Conservation (phyloP, 768 basidiomycete species). For the Collybia mongolica region DNA sequence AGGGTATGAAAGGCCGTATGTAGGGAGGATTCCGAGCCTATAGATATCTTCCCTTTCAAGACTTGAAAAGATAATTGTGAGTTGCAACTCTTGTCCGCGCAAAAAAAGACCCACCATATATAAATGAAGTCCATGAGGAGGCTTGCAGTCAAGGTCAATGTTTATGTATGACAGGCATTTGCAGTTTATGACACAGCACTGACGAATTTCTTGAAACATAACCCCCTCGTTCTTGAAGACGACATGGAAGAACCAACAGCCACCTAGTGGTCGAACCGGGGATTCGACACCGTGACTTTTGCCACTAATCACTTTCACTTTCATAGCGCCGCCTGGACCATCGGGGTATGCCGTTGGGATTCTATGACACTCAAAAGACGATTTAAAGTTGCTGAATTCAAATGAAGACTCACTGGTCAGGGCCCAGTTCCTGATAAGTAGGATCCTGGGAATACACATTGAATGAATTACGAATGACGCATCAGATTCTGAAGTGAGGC, state of each 20-base stretch:
- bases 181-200: slow-evolving; percentile 21
- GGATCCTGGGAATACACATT: slow-evolving; percentile 49
- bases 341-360: slow-evolving; percentile 75
- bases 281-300: slow-evolving; percentile 84
- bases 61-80: slow-evolving; percentile 35
- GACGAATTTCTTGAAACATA: slow-evolving; percentile 84
- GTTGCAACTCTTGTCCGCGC: neutral
- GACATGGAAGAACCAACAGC: slow-evolving; percentile 91
- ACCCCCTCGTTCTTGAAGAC: slow-evolving; percentile 59
- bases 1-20: slow-evolving; percentile 74
- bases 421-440: slow-evolving; percentile 78
- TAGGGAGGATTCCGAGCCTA: slow-evolving; percentile 47
- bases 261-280: slow-evolving; percentile 87
- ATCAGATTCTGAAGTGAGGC: slow-evolving; percentile 4
- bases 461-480: neutral
- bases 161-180: neutral
- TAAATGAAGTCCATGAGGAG: slow-evolving; percentile 86
- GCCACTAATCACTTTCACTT: slow-evolving; percentile 86
- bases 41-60: slow-evolving; percentile 60
- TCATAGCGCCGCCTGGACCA: slow-evolving; percentile 63
- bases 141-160: slow-evolving; percentile 36
- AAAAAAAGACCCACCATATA: slow-evolving; percentile 59
- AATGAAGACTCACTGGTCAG: slow-evolving; percentile 45
- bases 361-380: slow-evolving; percentile 29
- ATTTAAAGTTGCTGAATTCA: neutral